Conservation (phyloP, 441 rosid genomes). For the Euphorbia schlechtendalii region DNA sequence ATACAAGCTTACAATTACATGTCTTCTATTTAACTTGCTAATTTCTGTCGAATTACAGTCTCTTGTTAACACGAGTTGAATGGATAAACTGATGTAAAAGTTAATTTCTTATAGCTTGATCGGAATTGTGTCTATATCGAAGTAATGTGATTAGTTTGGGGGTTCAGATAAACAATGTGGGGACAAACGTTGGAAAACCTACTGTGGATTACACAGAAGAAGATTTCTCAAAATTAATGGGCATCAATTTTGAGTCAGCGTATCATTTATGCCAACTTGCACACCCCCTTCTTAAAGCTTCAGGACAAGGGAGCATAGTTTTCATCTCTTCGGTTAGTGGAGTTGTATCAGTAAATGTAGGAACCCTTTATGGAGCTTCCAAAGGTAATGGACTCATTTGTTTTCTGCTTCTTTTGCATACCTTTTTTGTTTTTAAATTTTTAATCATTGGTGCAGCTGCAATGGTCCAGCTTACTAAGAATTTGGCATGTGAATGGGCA, state of each 20-base stretch:
- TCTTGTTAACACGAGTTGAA: too few relatives aligned
- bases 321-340: slow-evolving; percentile 77
- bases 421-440: too few relatives aligned
- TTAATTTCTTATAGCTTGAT: too few relatives aligned
- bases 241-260: slow-evolving; percentile 58
- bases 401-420: too few relatives aligned
- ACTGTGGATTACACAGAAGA: slow-evolving; percentile 23
- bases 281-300: slow-evolving; percentile 65
- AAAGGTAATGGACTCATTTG: too few relatives aligned
- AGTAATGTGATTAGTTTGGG: too few relatives aligned
- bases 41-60: too few relatives aligned
- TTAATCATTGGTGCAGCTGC: too few relatives aligned
- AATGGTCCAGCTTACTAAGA: slow-evolving; percentile 70
- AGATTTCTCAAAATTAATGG: slow-evolving; percentile 40
- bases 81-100: too few relatives aligned
- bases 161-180: slow-evolving; percentile 34
- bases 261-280: slow-evolving; percentile 67
- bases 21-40: too few relatives aligned
- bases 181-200: not conserved
- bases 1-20: too few relatives aligned
- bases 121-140: too few relatives aligned
- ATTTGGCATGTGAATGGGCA: slow-evolving; percentile 93
- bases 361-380: slow-evolving; percentile 52
- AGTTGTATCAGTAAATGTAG: slow-evolving; percentile 26
- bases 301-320: slow-evolving; percentile 61